Percentiles rank a stretch among this genome's conserved stretches.
phyloP scores from a whole-genome alignment of 495 filamentous ascomycete species.

The Tuber calosporum region DNA sequence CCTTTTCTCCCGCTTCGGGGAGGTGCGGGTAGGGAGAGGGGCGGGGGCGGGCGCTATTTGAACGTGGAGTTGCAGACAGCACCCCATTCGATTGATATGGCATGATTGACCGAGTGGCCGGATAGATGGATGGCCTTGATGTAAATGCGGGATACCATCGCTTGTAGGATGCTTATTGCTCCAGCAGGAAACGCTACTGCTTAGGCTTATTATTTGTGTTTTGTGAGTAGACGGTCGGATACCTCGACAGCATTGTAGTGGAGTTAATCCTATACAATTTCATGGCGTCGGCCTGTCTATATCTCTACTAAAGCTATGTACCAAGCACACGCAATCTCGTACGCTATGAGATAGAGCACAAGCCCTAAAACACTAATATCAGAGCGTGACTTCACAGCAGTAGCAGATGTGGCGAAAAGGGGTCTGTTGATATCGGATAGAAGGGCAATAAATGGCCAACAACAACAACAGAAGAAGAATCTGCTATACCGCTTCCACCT shows the following conservation, averaged over 20 bases:
- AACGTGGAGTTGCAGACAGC: not conserved
- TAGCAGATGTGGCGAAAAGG: not conserved
- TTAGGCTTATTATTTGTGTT: not conserved
- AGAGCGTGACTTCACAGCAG: not conserved
- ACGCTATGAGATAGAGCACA: not conserved
- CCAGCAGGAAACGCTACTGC: not conserved
- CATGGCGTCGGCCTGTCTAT: not conserved
- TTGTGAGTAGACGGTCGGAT: not conserved
- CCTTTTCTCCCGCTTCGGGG: not conserved
- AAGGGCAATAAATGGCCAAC: not conserved
- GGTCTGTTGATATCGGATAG: not conserved
- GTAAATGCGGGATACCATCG: not conserved
- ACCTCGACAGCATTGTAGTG: not conserved
- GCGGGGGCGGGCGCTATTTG: slow-evolving; percentile 1
- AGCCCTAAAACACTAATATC: not conserved
- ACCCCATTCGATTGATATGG: not conserved
- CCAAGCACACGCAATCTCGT: not conserved
- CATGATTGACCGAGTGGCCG: not conserved
- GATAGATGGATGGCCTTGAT: slow-evolving; percentile 1
- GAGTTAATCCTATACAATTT: not conserved
- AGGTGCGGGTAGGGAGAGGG: not conserved
- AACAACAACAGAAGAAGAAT: not conserved
- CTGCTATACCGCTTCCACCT: not conserved
- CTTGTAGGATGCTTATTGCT: not conserved
- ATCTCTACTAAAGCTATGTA: not conserved